phyloP scores from a whole-genome alignment of 768 basidiomycete genomes.

The Daedaleopsis sinensis region DNA sequence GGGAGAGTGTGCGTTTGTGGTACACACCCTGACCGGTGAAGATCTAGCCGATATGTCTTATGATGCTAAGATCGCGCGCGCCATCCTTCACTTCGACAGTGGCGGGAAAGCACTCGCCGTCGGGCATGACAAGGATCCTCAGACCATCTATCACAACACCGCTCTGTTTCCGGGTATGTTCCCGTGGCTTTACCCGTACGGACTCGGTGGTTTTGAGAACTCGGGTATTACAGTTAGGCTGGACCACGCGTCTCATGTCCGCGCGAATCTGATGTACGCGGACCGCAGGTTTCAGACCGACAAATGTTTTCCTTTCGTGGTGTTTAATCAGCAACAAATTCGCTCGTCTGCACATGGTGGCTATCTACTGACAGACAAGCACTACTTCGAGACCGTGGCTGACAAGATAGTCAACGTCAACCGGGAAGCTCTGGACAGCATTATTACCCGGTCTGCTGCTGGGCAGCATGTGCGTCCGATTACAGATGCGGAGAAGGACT shows the following conservation, averaged over 20 bases:
- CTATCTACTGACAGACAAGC: constrained; percentile 25
- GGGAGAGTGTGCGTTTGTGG: constrained; percentile 37
- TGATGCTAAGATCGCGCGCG: constrained; percentile 25
- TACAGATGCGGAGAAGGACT: constrained; percentile 39
- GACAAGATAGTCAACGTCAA: constrained; percentile 12
- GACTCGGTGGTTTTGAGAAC: constrained; percentile 38
- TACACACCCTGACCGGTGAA: constrained; percentile 39
- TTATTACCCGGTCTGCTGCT: no score
- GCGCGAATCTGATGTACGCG: constrained; percentile 39
- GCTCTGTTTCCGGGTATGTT: constrained; percentile 41
- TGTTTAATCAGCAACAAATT: constrained; percentile 44
- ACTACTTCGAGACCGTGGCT: constrained; percentile 22
- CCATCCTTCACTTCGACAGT: constrained; percentile 32
- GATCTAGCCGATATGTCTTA: constrained; percentile 22
- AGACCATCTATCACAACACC: constrained; percentile 39
- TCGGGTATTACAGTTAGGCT: background rate
- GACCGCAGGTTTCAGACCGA: constrained; percentile 45
- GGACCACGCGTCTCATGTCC: constrained; percentile 26
- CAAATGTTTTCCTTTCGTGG: constrained; percentile 39
- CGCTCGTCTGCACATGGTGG: constrained; percentile 31
- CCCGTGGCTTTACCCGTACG: constrained; percentile 47
- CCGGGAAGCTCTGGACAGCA: no score
- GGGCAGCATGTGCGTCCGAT: constrained; percentile 26
- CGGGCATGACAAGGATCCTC: constrained; percentile 30
- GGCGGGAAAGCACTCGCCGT: constrained; percentile 33